phyloP scores from a whole-genome alignment of 257 asterid species.

The Penstemon barbatus region DNA sequence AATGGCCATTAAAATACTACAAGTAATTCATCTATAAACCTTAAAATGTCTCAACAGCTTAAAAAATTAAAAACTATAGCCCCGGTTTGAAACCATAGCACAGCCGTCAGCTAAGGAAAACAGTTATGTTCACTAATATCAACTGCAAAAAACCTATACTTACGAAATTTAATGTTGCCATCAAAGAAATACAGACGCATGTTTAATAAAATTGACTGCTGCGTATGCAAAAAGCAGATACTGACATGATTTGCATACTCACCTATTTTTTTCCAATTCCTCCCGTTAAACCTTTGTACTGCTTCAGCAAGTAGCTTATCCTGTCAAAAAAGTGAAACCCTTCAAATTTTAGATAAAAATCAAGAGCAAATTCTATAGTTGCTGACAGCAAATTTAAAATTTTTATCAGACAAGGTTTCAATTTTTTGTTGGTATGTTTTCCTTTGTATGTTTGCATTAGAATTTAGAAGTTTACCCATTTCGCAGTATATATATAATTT shows the following conservation, averaged over 20 bases:
- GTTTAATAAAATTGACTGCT: slow-evolving; percentile 8
- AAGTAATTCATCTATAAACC: background rate
- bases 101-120: background rate
- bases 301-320: slow-evolving; percentile 61
- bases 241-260: slow-evolving; percentile 27
- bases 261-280: slow-evolving; percentile 79
- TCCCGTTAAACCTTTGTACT: slow-evolving; percentile 58
- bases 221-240: slow-evolving; percentile 7
- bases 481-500: background rate
- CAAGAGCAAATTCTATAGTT: slow-evolving; percentile 7
- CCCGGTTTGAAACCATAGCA: background rate
- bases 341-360: slow-evolving; percentile 7
- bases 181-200: slow-evolving; percentile 11
- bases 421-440: background rate
- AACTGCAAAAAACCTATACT: background rate
- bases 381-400: background rate
- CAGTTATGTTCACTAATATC: background rate
- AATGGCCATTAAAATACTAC: slow-evolving; percentile 4
- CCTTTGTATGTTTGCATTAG: slow-evolving; percentile 2
- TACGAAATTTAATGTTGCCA: background rate
- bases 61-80: background rate
- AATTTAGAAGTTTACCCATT: background rate
- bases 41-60: background rate
- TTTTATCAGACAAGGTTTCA: slow-evolving; percentile 15
- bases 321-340: slow-evolving; percentile 38